phyloP scores from a whole-genome alignment of 1,284 basidiomycete genomes.

The Sanguinoderma infundibulare region DNA sequence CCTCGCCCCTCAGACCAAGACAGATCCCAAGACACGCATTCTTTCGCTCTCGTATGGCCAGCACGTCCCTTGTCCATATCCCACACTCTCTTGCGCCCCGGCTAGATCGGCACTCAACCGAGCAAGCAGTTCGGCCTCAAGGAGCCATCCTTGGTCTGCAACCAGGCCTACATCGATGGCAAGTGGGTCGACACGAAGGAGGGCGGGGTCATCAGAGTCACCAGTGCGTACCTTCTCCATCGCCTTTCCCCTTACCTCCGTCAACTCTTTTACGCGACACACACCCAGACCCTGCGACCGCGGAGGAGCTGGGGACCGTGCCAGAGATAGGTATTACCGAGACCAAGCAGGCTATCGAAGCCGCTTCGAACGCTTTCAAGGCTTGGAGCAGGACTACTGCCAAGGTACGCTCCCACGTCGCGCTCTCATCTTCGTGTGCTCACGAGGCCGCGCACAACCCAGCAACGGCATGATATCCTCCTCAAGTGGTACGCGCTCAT shows the following conservation, averaged over 20 bases:
- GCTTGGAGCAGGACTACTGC: constrained; percentile 84
- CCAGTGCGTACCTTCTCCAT: constrained; percentile 55
- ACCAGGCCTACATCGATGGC: constrained; percentile 80
- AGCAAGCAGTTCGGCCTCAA: constrained; percentile 68
- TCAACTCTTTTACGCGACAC: background rate
- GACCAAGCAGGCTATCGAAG: constrained; percentile 79
- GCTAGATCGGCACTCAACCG: background rate
- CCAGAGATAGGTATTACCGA: constrained; percentile 89
- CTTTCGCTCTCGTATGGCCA: constrained; percentile 32
- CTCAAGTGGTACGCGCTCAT: constrained; percentile 76
- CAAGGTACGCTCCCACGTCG: constrained; percentile 55
- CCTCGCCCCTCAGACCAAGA: constrained; percentile 11
- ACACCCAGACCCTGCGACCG: constrained; percentile 79
- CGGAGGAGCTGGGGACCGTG: constrained; percentile 77
- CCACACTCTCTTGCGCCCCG: too few relatives aligned
- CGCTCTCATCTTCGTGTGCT: background rate
- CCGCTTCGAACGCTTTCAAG: constrained; percentile 78
- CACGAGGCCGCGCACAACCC: background rate
- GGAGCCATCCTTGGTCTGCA: constrained; percentile 76
- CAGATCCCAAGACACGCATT: constrained; percentile 18
- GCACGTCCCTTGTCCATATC: constrained; percentile 25
- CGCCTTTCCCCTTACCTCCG: background rate
- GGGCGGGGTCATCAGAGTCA: constrained; percentile 74
- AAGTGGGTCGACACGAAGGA: constrained; percentile 82
- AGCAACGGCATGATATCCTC: constrained; percentile 83